Evolutionary conservation across 2,329 filamentous ascomycete genomes (phyloP), one percentile per base, ranked within the genome.

Genomic region (Orbilia javanica): DNA sequence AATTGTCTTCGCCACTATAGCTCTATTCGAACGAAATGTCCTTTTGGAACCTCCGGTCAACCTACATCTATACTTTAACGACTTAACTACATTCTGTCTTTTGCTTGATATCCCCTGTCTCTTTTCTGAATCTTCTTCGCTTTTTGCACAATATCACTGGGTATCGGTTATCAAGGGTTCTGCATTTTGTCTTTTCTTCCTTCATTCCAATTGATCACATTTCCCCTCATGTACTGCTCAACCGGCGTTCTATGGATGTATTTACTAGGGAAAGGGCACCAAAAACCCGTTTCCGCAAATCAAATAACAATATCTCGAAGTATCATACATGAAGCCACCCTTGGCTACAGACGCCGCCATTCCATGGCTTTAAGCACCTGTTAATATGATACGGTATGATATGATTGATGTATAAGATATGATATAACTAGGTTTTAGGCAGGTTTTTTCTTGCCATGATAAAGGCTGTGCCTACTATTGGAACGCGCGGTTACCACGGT

Each of bases 221-320:
- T n/a, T 44, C 11, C n/a, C 5, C 5, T 60, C 10, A 5, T n/a
- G 11, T 7, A 27, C 2, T 20, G n/a, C 34, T 60, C 11, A 7
- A 60, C n/a, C 55, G 55, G 55, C 55, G 55, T 42, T 60, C 8
- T 42, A 27, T 20, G 55, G 55, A 60, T 60, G 55, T 42, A 60
- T 25, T 39, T 60, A 60, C 31, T 11, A 11, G 34, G 31, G 27
- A 42, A 25, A 11, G 55, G n/a, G n/a, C n/a, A n/a, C n/a, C n/a
- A 39, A 42, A 50, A 11, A 57, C 11, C 29, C 2, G 3, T 36
- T 20, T 22, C 22, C 18, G 20, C 20, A 5, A 52, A 52, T 29
- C 0, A 4, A 22, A 53, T 53, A 8, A 27, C 2, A 29, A 8
- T 29, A 4, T 18, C 29, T 36, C 18, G 10, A 34, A 10, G 29